Base-by-base conservation (phyloP, 83 land plant genomes). In the Picea abies region DNA sequence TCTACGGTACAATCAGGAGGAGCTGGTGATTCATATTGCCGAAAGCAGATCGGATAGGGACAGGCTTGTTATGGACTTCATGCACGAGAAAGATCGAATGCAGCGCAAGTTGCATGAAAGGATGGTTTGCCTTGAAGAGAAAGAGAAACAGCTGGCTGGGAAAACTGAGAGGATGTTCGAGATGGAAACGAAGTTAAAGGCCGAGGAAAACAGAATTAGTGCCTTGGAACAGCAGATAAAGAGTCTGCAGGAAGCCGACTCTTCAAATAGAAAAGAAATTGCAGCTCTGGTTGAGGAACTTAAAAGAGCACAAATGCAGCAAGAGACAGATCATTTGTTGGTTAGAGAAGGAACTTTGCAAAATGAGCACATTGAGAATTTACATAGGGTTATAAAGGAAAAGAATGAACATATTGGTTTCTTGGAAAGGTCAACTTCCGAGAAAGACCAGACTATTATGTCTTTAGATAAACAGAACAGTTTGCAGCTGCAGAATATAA, bases 31-130 rank as follows among this genome's bases (percentile, higher is more conserved):
- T 44, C 17, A 17, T 41, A 39, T 4, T 71, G 75, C 75, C 8
- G 75, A 72, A 49, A 72, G 23, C 79, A 78, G 26, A 1, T 78
- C 79, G 23, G 79, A 78, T 19, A 15, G 39, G 25, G 79, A 26
- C n/a, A 78, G 63, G 79, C 25, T 78, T 56, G 39, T 78, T 5
- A 25, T 60, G 5, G 39, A 78, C 12, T 72, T 72, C 11, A 72
- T 44, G 76, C n/a, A 72, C 44, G 23, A 72, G 23, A 78, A 56
- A 56, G 63, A 78, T 12, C 29, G 63, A 29, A 58, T 78, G 79
- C 47, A 78, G 61, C 79, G 11, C 7, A 78, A 11, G 79, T 60
- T 78, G 32, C 16, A 4, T 22, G 79, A 49, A 49, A 44, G 47
- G 37, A 44, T 17, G 39, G 10, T 20, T 16, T n/a, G 8, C 5